phyloP scores from a whole-genome alignment of 257 asterid species.

The Echites panduratus region DNA sequence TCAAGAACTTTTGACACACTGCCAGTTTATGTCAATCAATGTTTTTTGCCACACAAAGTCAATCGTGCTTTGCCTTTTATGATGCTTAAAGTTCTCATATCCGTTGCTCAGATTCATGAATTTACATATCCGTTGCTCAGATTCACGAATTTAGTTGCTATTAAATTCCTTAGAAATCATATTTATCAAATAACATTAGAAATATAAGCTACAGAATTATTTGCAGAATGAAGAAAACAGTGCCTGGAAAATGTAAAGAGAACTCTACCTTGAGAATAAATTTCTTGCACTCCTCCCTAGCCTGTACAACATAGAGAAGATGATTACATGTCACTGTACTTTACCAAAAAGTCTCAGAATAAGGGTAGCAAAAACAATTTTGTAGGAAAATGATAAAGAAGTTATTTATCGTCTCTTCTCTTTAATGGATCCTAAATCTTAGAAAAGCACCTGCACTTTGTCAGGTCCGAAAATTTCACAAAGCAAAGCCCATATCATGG shows the following conservation, averaged over 20 bases:
- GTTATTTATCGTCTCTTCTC: not conserved
- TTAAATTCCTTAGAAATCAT: not conserved
- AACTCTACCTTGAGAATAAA: slow-evolving; percentile 33
- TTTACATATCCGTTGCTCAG: no score
- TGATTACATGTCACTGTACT: not conserved
- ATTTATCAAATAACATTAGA: not conserved
- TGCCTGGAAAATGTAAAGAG: not conserved
- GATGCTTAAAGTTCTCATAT: not conserved
- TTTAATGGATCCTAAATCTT: not conserved
- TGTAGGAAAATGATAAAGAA: not conserved
- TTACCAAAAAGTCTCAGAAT: not conserved
- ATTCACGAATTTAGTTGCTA: no score
- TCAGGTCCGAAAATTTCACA: slow-evolving; percentile 53
- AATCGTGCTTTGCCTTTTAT: not conserved
- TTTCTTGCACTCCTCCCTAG: slow-evolving; percentile 32
- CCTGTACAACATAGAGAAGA: slow-evolving; percentile 25
- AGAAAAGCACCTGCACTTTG: slow-evolving; percentile 44
- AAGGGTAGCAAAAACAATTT: not conserved
- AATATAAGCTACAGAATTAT: not conserved
- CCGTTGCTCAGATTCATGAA: no score
- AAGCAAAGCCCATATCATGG: slow-evolving; percentile 77
- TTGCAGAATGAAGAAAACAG: not conserved
- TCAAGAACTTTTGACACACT: no score
- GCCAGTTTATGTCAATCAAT: no score
- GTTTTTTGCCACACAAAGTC: not conserved